phyloP scores from a whole-genome alignment of 805 yeast species.

The Saccharomycopsis synnaedendra region DNA sequence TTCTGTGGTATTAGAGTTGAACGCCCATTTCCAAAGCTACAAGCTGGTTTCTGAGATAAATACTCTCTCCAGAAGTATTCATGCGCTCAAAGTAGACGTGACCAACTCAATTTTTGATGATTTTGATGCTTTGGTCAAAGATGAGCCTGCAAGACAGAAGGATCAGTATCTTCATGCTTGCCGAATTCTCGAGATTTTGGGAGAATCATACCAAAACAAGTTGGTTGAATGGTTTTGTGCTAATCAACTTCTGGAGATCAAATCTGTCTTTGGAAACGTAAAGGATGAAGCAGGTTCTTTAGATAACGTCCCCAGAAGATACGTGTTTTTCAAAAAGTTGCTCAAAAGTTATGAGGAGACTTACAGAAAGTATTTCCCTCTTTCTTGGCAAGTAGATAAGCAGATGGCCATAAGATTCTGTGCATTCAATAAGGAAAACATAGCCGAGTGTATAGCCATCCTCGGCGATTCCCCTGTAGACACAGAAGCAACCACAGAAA shows the following conservation, averaged over 20 bases:
- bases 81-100: conserved; percentile 45
- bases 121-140: conserved; percentile 57
- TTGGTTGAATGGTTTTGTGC: conserved; percentile 66
- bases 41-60: conserved; percentile 78
- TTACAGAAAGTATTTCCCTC: conserved; percentile 48
- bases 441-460: conserved; percentile 29
- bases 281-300: conserved; percentile 91
- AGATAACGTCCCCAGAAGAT: conserved; percentile 77
- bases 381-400: conserved; percentile 57
- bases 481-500: conserved; percentile 53
- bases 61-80: conserved; percentile 45
- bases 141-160: conserved; percentile 26
- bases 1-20: conserved; percentile 62
- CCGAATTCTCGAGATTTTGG: conserved; percentile 53
- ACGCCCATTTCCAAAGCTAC: conserved; percentile 65
- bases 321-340: conserved; percentile 66
- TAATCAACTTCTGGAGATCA: conserved; percentile 60
- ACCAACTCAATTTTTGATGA: conserved; percentile 65
- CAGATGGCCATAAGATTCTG: conserved; percentile 55
- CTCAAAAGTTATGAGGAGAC: conserved; percentile 45
- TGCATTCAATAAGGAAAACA: conserved; percentile 55
- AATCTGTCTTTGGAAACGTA: conserved; percentile 52
- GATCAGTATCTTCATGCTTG: conserved; percentile 48
- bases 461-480: not conserved
- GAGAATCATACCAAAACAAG: conserved; percentile 43